Evolutionary conservation across 2,329 filamentous ascomycete genomes (phyloP).

Genomic region (Cladophialophora psammophila): DNA sequence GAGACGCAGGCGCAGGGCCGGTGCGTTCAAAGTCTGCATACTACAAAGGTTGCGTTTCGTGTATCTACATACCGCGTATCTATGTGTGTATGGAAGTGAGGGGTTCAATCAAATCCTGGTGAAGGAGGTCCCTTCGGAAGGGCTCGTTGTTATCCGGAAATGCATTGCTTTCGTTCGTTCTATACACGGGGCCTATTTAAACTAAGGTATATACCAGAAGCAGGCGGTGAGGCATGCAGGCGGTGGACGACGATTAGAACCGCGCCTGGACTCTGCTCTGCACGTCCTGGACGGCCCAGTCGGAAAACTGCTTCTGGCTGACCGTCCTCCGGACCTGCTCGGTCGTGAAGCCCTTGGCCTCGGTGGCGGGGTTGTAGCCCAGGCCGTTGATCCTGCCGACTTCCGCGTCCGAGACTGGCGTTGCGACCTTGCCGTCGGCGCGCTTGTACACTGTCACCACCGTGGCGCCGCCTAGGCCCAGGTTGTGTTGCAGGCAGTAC

Average conservation of each 20-base stretch:
- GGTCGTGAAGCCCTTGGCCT: conserved; percentile 85
- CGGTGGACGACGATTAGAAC: conserved; percentile 52
- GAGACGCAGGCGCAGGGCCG: too few species aligned
- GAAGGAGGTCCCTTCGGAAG: too few species aligned
- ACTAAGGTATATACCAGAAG: not conserved
- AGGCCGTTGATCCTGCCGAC: conserved; percentile 73
- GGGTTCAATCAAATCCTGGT: too few species aligned
- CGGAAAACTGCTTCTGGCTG: conserved; percentile 71
- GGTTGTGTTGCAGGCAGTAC: conserved; percentile 86
- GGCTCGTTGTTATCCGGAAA: too few species aligned
- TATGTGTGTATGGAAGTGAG: too few species aligned
- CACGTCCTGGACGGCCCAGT: conserved; percentile 81
- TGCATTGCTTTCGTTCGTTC: too few species aligned
- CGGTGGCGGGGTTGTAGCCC: conserved; percentile 90
- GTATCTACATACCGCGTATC: too few species aligned
- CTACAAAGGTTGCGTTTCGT: too few species aligned
- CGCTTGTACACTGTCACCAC: conserved; percentile 90
- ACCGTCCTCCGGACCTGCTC: conserved; percentile 73
- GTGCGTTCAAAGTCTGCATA: too few species aligned
- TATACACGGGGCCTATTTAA: too few species aligned
- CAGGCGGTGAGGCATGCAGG: not conserved
- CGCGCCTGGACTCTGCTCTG: conserved; percentile 75
- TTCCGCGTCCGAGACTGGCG: conserved; percentile 65
- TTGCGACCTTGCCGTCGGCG: conserved; percentile 74
- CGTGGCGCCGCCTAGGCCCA: conserved; percentile 87